Conservation (phyloP, 768 basidiomycete genomes). For the Russula olivacea region DNA sequence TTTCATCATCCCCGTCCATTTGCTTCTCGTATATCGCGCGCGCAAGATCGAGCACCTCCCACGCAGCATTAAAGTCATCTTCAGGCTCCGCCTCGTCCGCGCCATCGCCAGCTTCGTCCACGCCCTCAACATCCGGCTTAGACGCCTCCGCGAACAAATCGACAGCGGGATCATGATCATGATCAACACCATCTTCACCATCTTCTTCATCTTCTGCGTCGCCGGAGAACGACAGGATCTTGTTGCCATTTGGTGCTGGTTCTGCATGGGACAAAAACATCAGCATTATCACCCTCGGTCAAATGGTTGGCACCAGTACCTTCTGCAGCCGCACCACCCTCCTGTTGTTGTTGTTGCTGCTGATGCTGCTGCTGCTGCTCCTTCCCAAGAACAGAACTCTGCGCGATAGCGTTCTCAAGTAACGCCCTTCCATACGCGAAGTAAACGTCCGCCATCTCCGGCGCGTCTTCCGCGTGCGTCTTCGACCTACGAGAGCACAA, state of each 20-base stretch:
- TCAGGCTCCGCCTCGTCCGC: conserved; percentile 73
- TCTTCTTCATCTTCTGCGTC: conserved; percentile 69
- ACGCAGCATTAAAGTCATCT: conserved; percentile 97
- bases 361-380: conserved; percentile 52
- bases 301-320: conserved; percentile 19
- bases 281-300: background rate
- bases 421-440: conserved; percentile 90
- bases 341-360: conserved; percentile 43
- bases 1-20: conserved; percentile 50
- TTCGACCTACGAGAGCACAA: conserved; percentile 48
- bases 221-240: conserved; percentile 74
- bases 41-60: conserved; percentile 96
- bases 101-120: conserved; percentile 39
- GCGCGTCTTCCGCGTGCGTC: conserved; percentile 71
- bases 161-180: conserved; percentile 44
- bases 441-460: conserved; percentile 82
- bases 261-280: conserved; percentile 21
- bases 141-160: conserved; percentile 59
- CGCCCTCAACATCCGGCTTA: conserved; percentile 42
- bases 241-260: conserved; percentile 38
- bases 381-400: conserved; percentile 84
- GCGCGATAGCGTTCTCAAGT: conserved; percentile 84
- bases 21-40: conserved; percentile 77
- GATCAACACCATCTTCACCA: conserved; percentile 37
- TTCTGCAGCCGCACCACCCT: conserved; percentile 40